phyloP scores from a whole-genome alignment of 768 basidiomycete species.

The Pholiota molesta region DNA sequence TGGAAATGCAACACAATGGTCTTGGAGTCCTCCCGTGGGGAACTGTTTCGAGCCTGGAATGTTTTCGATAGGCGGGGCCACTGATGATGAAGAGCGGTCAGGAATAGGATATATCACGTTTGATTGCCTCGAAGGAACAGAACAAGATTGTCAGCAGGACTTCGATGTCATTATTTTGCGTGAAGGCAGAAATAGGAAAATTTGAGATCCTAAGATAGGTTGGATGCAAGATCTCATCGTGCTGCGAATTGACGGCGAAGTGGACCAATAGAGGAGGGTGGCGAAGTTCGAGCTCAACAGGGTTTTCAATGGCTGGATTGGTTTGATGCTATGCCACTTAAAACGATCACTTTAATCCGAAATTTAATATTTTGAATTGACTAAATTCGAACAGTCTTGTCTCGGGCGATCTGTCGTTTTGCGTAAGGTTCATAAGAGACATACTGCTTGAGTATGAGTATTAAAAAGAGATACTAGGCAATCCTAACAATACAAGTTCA shows the following conservation, averaged over 20 bases:
- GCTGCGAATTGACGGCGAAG: constrained; percentile 1
- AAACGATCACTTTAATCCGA: constrained; percentile 3
- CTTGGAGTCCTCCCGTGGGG: background rate
- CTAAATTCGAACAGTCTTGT: no score
- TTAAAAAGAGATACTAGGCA: no score
- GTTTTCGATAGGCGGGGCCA: no score
- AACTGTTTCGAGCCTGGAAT: background rate
- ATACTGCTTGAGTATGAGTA: no score
- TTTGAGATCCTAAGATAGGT: background rate
- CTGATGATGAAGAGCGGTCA: no score
- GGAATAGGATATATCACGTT: background rate
- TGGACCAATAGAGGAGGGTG: constrained; percentile 6
- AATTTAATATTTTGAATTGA: no score
- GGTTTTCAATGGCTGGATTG: constrained; percentile 8
- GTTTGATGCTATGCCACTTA: background rate
- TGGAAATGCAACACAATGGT: background rate
- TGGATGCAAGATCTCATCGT: constrained; percentile 10
- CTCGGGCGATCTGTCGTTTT: no score
- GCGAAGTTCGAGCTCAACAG: constrained; percentile 2
- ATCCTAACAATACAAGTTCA: background rate
- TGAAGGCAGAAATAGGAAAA: background rate
- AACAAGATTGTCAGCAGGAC: background rate
- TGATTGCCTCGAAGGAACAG: constrained; percentile 9
- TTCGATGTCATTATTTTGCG: constrained; percentile 9
- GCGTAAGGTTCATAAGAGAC: no score